Evolutionary conservation across 805 yeast genomes (phyloP).

Genomic region (Spathaspora gorwiae): DNA sequence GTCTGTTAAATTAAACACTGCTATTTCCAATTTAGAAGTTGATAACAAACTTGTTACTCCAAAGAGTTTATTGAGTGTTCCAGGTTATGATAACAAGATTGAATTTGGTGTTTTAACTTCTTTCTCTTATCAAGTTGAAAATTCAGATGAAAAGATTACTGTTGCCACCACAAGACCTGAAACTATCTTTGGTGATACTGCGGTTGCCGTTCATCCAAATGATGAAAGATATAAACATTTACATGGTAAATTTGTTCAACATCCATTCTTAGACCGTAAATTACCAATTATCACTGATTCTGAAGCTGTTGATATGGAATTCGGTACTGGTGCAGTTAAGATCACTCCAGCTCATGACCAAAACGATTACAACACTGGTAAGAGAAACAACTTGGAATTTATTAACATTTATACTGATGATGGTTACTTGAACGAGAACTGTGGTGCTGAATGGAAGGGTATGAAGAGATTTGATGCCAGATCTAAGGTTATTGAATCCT

Average conservation of each 20-base stretch:
- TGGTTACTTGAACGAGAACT: constrained; percentile 83
- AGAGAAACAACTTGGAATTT: constrained; percentile 83
- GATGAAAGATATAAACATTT: constrained; percentile 89
- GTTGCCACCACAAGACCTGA: constrained; percentile 99
- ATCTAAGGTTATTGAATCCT: constrained; percentile 69
- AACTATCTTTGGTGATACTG: constrained; percentile 97
- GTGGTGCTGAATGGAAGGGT: constrained; percentile 86
- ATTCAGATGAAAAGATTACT: constrained; percentile 76
- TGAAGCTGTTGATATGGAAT: constrained; percentile 97
- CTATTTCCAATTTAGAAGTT: constrained; percentile 93
- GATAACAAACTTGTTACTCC: constrained; percentile 88
- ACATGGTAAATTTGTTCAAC: constrained; percentile 88
- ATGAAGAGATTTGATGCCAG: constrained; percentile 94
- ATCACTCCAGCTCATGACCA: constrained; percentile 98
- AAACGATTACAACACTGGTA: constrained; percentile 95
- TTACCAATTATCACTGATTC: constrained; percentile 85
- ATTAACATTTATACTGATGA: constrained; percentile 89
- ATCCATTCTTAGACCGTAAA: constrained; percentile 82
- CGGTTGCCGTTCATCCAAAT: constrained; percentile 94
- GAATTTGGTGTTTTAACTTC: constrained; percentile 98
- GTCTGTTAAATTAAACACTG: constrained; percentile 93
- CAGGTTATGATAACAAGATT: constrained; percentile 83
- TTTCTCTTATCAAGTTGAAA: constrained; percentile 85
- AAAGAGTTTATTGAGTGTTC: constrained; percentile 74
- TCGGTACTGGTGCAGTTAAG: constrained; percentile 99